phyloP scores from a whole-genome alignment of 2,329 filamentous ascomycete species.

The Xylariaceae sp. region DNA sequence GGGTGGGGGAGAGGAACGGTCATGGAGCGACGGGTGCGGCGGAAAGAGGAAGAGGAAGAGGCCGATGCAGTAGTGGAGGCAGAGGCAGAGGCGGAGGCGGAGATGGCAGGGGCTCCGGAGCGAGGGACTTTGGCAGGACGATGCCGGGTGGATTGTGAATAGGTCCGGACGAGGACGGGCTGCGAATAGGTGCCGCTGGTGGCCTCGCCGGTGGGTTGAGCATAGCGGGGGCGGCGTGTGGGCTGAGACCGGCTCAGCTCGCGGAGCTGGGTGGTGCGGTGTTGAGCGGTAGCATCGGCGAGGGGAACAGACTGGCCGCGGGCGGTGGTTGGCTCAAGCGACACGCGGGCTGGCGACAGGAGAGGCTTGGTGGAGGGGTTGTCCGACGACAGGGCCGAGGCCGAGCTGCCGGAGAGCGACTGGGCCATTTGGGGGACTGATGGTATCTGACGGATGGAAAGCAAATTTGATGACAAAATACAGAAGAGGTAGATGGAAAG shows the following conservation, averaged over 20 bases:
- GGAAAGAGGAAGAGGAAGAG: slow-evolving; percentile 20
- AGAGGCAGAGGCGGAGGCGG: slow-evolving; percentile 22
- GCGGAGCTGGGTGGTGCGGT: slow-evolving; percentile 57
- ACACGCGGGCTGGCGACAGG: slow-evolving; percentile 51
- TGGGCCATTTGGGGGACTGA: slow-evolving; percentile 1
- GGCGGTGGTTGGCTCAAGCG: slow-evolving; percentile 51
- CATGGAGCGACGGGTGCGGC: slow-evolving; percentile 36
- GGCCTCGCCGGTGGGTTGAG: slow-evolving; percentile 51
- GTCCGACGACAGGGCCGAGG: not conserved
- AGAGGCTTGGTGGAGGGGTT: slow-evolving; percentile 43
- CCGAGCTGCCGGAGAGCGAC: not conserved
- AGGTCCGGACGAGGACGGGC: slow-evolving; percentile 63
- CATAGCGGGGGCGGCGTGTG: slow-evolving; percentile 49
- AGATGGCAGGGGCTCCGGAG: slow-evolving; percentile 24
- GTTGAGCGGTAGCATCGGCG: slow-evolving; percentile 51
- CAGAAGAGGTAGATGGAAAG: not conserved
- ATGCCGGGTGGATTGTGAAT: slow-evolving; percentile 36
- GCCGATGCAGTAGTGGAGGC: slow-evolving; percentile 22
- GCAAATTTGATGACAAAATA: not conserved
- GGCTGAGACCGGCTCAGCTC: slow-evolving; percentile 57
- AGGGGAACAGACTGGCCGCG: slow-evolving; percentile 54
- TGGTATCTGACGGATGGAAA: not conserved
- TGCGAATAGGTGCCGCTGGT: slow-evolving; percentile 53
- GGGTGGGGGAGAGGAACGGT: slow-evolving; percentile 42
- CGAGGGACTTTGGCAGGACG: slow-evolving; percentile 31